Percentiles rank a stretch among this genome's conserved stretches.
These are phyloP conservation scores for Pyronema domesticum DNA, from an alignment of 495 filamentous ascomycete species.

Conservation along the genomic window DNA sequence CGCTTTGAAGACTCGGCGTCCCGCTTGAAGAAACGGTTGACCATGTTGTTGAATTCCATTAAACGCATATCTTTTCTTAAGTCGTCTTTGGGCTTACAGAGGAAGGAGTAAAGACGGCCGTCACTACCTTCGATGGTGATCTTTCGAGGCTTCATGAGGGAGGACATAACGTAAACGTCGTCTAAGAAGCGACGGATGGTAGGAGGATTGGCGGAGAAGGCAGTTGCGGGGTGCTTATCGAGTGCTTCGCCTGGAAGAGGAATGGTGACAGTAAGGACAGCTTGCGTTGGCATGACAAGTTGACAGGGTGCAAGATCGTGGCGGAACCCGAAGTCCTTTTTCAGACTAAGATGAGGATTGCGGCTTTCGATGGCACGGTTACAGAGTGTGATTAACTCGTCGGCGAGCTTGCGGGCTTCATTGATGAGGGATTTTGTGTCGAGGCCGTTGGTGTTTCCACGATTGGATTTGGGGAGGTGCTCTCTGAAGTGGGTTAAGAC, in stretches of 20 bases:
- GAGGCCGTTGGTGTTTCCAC: slow-evolving; percentile 27
- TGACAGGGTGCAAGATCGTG: slow-evolving; percentile 63
- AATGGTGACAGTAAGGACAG: slow-evolving; percentile 62
- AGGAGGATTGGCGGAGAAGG: slow-evolving; percentile 44
- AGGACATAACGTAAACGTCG: slow-evolving; percentile 74
- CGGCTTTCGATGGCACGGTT: slow-evolving; percentile 39
- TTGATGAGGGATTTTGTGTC: slow-evolving; percentile 54
- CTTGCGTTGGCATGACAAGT: slow-evolving; percentile 74
- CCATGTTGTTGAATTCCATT: slow-evolving; percentile 98
- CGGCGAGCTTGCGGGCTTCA: slow-evolving; percentile 64
- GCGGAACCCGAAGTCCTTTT: slow-evolving; percentile 62
- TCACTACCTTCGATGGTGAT: slow-evolving; percentile 78
- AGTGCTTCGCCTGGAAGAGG: slow-evolving; percentile 52
- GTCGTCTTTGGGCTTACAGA: slow-evolving; percentile 97
- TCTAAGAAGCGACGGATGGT: slow-evolving; percentile 49
- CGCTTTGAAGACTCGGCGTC: slow-evolving; percentile 79
- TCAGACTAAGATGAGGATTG: slow-evolving; percentile 41
- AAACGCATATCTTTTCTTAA: slow-evolving; percentile 89
- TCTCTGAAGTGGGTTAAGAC: slow-evolving; percentile 18
- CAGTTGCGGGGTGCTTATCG: slow-evolving; percentile 50
- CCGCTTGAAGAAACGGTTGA: slow-evolving; percentile 79
- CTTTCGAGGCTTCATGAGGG: slow-evolving; percentile 79
- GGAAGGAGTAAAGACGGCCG: slow-evolving; percentile 66
- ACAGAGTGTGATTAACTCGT: slow-evolving; percentile 65
- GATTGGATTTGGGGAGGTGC: slow-evolving; percentile 17